phyloP scores from a whole-genome alignment of 768 basidiomycete genomes.

The Aureoboletus auriporus region DNA sequence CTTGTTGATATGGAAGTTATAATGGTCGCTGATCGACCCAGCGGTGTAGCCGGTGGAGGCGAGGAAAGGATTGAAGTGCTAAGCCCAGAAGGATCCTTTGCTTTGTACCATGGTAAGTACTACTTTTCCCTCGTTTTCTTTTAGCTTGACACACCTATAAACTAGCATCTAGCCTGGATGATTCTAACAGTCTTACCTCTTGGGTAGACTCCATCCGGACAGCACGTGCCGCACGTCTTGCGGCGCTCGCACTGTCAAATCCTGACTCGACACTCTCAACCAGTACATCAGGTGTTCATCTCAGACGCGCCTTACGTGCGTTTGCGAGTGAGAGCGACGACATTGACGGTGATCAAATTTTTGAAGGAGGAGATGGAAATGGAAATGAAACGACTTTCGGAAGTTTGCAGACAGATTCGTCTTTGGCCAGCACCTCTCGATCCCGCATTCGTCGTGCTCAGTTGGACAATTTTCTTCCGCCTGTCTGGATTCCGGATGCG shows the following conservation, averaged over 20 bases:
- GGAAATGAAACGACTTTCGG: slow-evolving; percentile 34
- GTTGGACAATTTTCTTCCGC: slow-evolving; percentile 68
- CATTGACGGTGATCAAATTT: slow-evolving; percentile 32
- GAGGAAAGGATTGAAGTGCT: slow-evolving; percentile 68
- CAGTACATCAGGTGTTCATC: slow-evolving; percentile 69
- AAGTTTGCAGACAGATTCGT: background rate
- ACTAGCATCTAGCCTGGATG: background rate
- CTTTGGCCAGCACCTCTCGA: background rate
- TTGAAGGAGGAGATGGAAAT: slow-evolving; percentile 33
- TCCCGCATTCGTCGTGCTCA: slow-evolving; percentile 23
- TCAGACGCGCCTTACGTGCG: slow-evolving; percentile 70
- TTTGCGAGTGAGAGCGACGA: slow-evolving; percentile 46
- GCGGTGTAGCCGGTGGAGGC: slow-evolving; percentile 20
- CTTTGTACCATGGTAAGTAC: slow-evolving; percentile 60
- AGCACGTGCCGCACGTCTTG: slow-evolving; percentile 68
- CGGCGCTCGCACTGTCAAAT: slow-evolving; percentile 63
- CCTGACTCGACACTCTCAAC: slow-evolving; percentile 82
- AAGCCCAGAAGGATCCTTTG: slow-evolving; percentile 76
- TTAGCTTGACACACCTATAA: background rate
- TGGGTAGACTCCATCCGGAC: slow-evolving; percentile 68
- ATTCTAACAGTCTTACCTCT: slow-evolving; percentile 36
- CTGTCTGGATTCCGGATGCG: slow-evolving; percentile 89
- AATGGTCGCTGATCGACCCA: slow-evolving; percentile 35
- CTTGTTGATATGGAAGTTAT: slow-evolving; percentile 78
- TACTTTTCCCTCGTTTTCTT: background rate